A percentile compares a stretch with the other conserved stretches of the same genome.
These are phyloP conservation scores for Tetrahymena borealis DNA, from an alignment of 73 alveolate species.

Conservation along the genomic window DNA sequence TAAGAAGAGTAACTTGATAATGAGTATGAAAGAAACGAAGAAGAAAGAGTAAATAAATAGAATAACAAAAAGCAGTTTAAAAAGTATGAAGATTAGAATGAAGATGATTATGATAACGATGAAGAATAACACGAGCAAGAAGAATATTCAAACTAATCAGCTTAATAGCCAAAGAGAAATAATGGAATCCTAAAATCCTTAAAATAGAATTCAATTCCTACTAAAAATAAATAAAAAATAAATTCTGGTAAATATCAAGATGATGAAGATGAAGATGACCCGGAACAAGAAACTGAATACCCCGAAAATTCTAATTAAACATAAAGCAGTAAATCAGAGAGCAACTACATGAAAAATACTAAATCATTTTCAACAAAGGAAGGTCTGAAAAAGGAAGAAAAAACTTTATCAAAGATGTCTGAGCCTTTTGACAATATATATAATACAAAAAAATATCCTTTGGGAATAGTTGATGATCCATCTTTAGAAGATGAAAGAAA, in stretches of 20 bases:
- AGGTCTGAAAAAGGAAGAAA: background rate
- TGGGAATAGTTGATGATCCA: background rate
- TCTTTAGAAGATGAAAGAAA: slow-evolving; percentile 9
- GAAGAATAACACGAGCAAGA: background rate
- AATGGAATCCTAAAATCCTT: too few relatives aligned
- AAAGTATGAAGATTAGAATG: background rate
- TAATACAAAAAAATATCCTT: background rate
- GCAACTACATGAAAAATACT: background rate
- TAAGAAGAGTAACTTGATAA: background rate
- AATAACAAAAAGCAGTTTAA: background rate
- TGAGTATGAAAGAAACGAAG: background rate
- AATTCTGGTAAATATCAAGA: background rate
- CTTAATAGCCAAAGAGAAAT: too few relatives aligned
- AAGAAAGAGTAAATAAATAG: background rate
- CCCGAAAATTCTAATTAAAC: background rate
- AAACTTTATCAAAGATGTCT: background rate
- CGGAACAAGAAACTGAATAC: background rate
- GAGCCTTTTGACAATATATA: background rate
- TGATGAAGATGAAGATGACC: background rate
- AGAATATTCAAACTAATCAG: background rate
- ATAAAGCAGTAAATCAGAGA: background rate
- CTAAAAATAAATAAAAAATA: background rate
- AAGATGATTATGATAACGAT: background rate
- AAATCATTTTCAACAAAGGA: background rate
- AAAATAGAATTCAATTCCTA: background rate